phyloP scores from a whole-genome alignment of 345 rosid genomes.

The Durio zibethinus region DNA sequence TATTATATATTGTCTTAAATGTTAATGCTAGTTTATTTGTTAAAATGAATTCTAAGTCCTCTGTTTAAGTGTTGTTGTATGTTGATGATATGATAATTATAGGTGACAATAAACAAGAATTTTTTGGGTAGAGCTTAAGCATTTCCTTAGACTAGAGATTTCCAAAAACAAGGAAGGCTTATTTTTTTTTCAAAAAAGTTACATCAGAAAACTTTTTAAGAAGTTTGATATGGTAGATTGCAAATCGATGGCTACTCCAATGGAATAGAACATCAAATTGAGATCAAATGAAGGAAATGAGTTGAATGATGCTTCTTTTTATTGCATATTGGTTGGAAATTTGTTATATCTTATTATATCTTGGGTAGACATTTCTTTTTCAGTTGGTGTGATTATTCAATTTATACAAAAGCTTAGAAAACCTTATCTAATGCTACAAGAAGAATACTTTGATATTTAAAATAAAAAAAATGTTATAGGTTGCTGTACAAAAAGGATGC shows the following conservation, averaged over 20 bases:
- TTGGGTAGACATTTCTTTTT: neutral
- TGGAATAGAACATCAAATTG: neutral
- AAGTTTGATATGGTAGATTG: neutral
- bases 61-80: too few relatives aligned
- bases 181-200: too few relatives aligned
- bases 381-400: neutral
- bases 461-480: neutral
- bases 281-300: neutral
- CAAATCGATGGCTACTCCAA: neutral
- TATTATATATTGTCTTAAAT: too few relatives aligned
- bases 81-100: too few relatives aligned
- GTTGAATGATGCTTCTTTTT: neutral
- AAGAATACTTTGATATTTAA: neutral
- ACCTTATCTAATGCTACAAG: neutral
- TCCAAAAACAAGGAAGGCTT: neutral
- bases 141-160: too few relatives aligned
- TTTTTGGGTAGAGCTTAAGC: too few relatives aligned
- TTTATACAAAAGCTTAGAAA: conserved; percentile 6
- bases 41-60: too few relatives aligned
- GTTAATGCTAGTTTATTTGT: too few relatives aligned
- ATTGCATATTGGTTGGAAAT: neutral
- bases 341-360: neutral
- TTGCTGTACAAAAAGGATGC: neutral
- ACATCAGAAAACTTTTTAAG: too few relatives aligned
- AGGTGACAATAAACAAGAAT: too few relatives aligned